Conservation (phyloP, 495 filamentous ascomycete genomes). For the Pseudevernia furfuracea region DNA sequence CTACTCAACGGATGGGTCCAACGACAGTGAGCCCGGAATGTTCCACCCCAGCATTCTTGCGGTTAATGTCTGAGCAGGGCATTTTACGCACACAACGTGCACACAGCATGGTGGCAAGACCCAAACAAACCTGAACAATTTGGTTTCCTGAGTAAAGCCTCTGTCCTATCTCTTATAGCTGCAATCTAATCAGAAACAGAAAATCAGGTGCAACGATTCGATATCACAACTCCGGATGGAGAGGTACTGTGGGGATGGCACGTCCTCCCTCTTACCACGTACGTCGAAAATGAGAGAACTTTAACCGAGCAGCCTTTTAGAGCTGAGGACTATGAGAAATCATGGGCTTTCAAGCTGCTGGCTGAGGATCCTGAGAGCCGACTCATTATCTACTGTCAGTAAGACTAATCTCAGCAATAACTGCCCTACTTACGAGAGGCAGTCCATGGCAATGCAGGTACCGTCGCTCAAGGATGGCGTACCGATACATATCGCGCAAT, state of each 20-base stretch:
- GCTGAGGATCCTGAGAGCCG: conserved; percentile 47
- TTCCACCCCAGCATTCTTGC: too few relatives aligned
- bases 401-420: not conserved
- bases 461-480: conserved; percentile 45
- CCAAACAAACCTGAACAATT: conserved; percentile 66
- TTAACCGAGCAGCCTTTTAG: conserved; percentile 39
- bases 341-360: conserved; percentile 46
- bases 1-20: conserved; percentile 46
- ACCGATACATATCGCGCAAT: conserved; percentile 45
- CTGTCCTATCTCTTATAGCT: not conserved
- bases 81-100: conserved; percentile 68
- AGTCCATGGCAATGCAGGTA: conserved; percentile 47
- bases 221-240: conserved; percentile 49
- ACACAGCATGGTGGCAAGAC: conserved; percentile 61
- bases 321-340: conserved; percentile 37
- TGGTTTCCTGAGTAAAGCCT: conserved; percentile 64
- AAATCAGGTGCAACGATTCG: conserved; percentile 55
- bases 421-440: not conserved
- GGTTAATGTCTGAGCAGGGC: conserved; percentile 43
- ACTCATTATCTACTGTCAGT: conserved; percentile 51
- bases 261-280: conserved; percentile 49
- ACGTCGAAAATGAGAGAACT: conserved; percentile 41
- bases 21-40: conserved; percentile 37
- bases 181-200: conserved; percentile 28
- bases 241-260: conserved; percentile 56